Evolutionary conservation across 2,329 filamentous ascomycete species (phyloP).

Genomic region (Talaromyces marneffei): DNA sequence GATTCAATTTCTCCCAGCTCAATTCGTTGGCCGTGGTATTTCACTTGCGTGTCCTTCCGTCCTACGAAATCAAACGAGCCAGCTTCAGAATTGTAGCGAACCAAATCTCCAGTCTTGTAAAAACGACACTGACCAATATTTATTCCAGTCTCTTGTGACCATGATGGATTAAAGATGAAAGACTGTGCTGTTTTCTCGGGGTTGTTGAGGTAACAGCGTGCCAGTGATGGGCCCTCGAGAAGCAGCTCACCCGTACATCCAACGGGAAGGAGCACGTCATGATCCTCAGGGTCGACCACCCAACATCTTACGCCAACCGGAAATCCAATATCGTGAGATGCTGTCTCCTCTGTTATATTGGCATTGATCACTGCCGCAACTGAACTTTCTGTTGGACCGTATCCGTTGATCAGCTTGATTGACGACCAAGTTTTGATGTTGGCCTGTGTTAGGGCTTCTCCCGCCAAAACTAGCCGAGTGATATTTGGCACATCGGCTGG

Average conservation of each 20-base stretch:
- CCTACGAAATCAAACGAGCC: conserved; percentile 32
- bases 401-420: conserved; percentile 12
- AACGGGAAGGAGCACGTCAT: conserved; percentile 40
- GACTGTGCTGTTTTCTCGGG: conserved; percentile 30
- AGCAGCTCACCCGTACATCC: conserved; percentile 36
- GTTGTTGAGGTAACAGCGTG: conserved; percentile 42
- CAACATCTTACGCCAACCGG: conserved; percentile 40
- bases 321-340: conserved; percentile 30
- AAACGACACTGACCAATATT: conserved; percentile 29
- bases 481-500: conserved; percentile 21
- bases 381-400: conserved; percentile 12
- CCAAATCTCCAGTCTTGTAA: conserved; percentile 33
- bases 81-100: conserved; percentile 29
- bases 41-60: conserved; percentile 36
- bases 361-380: conserved; percentile 18
- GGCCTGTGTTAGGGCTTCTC: conserved; percentile 39
- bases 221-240: conserved; percentile 39
- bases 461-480: conserved; percentile 38
- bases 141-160: conserved; percentile 26
- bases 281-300: conserved; percentile 44
- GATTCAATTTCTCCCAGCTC: conserved; percentile 40
- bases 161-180: conserved; percentile 35
- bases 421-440: conserved; percentile 21
- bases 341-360: conserved; percentile 14
- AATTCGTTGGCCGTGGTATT: conserved; percentile 39